A percentile compares a stretch with the other conserved stretches of the same genome.
Evolutionary conservation across 768 basidiomycete genomes (phyloP).

Genomic region (Trametes coccinea): DNA sequence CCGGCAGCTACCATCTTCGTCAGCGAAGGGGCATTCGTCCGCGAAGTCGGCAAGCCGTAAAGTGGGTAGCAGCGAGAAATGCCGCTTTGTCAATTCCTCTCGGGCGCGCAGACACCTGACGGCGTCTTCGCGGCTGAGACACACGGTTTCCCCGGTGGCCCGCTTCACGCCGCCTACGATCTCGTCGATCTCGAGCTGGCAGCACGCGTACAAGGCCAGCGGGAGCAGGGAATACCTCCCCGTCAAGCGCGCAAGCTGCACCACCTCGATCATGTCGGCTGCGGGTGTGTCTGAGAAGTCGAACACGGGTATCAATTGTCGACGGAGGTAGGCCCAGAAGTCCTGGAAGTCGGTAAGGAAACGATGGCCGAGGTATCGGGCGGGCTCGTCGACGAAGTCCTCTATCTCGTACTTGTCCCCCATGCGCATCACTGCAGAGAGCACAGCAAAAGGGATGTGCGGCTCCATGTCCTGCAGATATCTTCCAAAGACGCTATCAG

Average conservation of each 20-base stretch:
- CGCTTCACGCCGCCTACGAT: not conserved
- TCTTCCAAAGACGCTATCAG: too few species aligned
- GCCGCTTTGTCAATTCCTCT: not conserved
- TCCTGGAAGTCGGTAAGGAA: not conserved
- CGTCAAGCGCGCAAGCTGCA: slow-evolving; percentile 2
- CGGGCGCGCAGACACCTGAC: not conserved
- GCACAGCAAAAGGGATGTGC: not conserved
- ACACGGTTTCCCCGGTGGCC: not conserved
- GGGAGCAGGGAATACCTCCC: not conserved
- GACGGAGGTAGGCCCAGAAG: too few species aligned
- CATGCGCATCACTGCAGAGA: slow-evolving; percentile 1
- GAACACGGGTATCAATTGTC: not conserved
- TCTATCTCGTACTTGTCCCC: slow-evolving; percentile 7
- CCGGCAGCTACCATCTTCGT: too few species aligned
- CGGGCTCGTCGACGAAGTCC: not conserved
- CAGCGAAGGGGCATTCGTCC: too few species aligned
- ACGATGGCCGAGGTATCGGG: not conserved
- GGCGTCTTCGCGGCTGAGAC: not conserved
- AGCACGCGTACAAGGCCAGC: not conserved
- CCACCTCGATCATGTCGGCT: not conserved
- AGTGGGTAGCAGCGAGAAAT: too few species aligned
- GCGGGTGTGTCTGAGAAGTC: not conserved
- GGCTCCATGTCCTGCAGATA: not conserved
- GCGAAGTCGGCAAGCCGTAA: too few species aligned
- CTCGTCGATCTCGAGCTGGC: not conserved